Percentiles rank a stretch among this genome's conserved stretches.
phyloP scores from a whole-genome alignment of 2,329 filamentous ascomycete genomes.

The Scleromitrula shiraiana region DNA sequence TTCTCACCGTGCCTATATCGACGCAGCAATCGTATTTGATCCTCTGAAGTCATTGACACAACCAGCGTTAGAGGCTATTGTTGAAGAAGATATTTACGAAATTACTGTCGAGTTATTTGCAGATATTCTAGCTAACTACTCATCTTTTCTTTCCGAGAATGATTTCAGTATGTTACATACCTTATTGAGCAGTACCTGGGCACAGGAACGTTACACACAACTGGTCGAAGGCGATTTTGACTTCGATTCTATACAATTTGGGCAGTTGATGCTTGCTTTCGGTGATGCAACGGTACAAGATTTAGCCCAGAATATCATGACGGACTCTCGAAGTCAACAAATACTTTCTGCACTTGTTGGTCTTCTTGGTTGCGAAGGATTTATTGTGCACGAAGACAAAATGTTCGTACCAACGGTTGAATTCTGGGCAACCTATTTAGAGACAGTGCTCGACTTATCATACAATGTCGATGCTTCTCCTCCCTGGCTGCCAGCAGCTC shows the following conservation, averaged over 20 bases:
- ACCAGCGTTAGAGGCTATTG: constrained; percentile 52
- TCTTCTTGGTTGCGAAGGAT: constrained; percentile 57
- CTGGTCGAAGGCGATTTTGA: constrained; percentile 54
- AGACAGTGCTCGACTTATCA: constrained; percentile 53
- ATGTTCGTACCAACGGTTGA: constrained; percentile 66
- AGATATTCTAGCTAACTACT: constrained; percentile 58
- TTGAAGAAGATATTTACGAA: constrained; percentile 49
- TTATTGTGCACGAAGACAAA: constrained; percentile 63
- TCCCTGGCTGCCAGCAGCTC: constrained; percentile 51
- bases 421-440: constrained; percentile 73
- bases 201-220: constrained; percentile 44
- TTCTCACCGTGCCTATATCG: constrained; percentile 54
- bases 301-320: constrained; percentile 45
- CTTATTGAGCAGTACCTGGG: constrained; percentile 55
- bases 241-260: constrained; percentile 57
- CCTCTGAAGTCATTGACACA: constrained; percentile 53
- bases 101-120: constrained; percentile 55
- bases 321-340: constrained; percentile 39
- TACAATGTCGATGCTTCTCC: constrained; percentile 42
- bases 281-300: constrained; percentile 57
- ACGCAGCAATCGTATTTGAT: constrained; percentile 47
- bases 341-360: constrained; percentile 54
- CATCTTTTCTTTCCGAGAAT: constrained; percentile 49
- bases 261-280: constrained; percentile 59
- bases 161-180: constrained; percentile 50